Percentiles rank a stretch among this genome's conserved stretches.
Conservation (phyloP, 2,329 filamentous ascomycete species). For the Aspergillus sojae region DNA sequence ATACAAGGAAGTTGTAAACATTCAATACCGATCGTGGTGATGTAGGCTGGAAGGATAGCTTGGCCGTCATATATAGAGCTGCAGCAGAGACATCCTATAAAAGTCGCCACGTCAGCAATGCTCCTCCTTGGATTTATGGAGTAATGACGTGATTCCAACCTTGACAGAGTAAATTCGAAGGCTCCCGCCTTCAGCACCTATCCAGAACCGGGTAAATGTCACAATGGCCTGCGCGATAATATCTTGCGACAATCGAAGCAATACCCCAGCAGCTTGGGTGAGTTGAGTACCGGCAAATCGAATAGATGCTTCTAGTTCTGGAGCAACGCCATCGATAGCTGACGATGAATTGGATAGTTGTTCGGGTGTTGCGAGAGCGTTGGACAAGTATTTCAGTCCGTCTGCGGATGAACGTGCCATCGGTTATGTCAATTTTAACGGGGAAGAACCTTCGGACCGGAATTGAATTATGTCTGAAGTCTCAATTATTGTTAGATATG, state of each 20-base stretch:
- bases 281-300: conserved; percentile 49
- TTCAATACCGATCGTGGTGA: conserved; percentile 80
- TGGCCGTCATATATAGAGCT: conserved; percentile 77
- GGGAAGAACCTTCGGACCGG: background rate
- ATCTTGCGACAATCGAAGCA: conserved; percentile 82
- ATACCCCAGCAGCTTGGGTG: conserved; percentile 58
- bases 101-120: background rate
- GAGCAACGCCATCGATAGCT: conserved; percentile 45
- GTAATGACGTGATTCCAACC: conserved; percentile 27
- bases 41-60: conserved; percentile 75
- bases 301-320: conserved; percentile 47
- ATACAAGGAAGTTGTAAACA: conserved; percentile 79
- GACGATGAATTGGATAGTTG: conserved; percentile 50
- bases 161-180: conserved; percentile 46
- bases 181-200: conserved; percentile 53
- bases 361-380: conserved; percentile 48
- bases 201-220: conserved; percentile 78
- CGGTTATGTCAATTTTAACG: conserved; percentile 1
- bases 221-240: conserved; percentile 84
- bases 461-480: background rate
- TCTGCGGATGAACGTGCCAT: conserved; percentile 29
- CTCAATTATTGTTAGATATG: background rate
- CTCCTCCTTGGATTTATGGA: background rate
- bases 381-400: conserved; percentile 43
- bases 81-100: conserved; percentile 78